Evolutionary conservation across 352 stramenopile species (phyloP), one percentile per base, ranked within the genome.

Genomic region (Bremia lactucae): DNA sequence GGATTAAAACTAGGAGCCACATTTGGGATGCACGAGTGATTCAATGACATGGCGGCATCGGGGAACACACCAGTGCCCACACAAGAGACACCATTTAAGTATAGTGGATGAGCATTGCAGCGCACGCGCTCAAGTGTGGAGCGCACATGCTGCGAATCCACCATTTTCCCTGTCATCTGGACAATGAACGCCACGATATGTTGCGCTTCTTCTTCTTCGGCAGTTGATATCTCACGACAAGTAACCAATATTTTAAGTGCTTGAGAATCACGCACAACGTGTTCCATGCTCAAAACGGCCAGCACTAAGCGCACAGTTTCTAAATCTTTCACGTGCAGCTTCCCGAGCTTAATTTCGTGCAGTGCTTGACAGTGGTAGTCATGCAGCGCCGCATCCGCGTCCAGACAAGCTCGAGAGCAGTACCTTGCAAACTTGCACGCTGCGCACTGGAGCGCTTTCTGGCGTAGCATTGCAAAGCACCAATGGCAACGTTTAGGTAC

Each of bases 21-120:
- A 45, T 82, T 84, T 15, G 74, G 74, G 2, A 55, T 11, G 45
- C 74, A 87, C 40, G 71, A 81, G 47, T 87, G 71, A 45, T 87
- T 83, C 33, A 87, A 42, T 10, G 63, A 52, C 71, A 84, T 84
- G 6, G 74, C 68, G 16, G 71, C 74, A 21, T 83, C 68, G 0
- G 71, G 73, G 42, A 87, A 83, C 9, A 87, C n/a, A 0, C 73
- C 73, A 4, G 74, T 35, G 16, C 68, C 71, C 6, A 67, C 62
- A 40, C 60, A 62, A 4, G 46, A 43, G 22, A 59, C 36, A 9
- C 68, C 66, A 36, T 80, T 56, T 10, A 78, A 13, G 31, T 52
- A 55, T 9, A 86, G 39, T 23, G 73, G 65, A 46, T 86, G 70
- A 4, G 68, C 68, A 37, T 83, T 86, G 51, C 46, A 65, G 34